Base-by-base conservation (phyloP, 768 basidiomycete species). In the Panellus pusillus region DNA sequence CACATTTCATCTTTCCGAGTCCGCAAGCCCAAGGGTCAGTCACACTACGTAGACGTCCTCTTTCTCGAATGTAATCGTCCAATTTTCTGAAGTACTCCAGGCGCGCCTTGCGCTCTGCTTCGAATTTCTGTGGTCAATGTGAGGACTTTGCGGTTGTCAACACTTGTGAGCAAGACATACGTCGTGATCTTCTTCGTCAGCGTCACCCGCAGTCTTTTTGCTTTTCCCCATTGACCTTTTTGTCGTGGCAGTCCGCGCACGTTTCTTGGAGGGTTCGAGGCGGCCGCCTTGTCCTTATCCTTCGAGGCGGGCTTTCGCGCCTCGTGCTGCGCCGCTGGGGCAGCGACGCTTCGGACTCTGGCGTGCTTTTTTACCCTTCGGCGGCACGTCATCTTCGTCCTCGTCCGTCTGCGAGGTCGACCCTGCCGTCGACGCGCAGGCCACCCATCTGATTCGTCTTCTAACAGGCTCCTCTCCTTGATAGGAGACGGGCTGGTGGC, bases 1-100 rank as follows among this genome's bases (percentile, higher is more conserved):
- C 24, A 24, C 24, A 24, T 24, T 24, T 24, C 6, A 24, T 24
- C 24, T 24, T 24, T 19, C 28, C 29, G 14, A 19, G 48, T 52
- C 4, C 40, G 17, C 41, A 44, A 24, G 15, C 8, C 2, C 8
- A 12, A 15, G 20, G 14, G 14, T 4, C 19, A 15, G 17, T 81
- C 71, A 82, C 50, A 84, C 72, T 44, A 84, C 70, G 65, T 81
- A 83, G 36, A 83, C 80, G 47, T 81, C 79, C 63, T 84, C 82
- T 50, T 79, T 80, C 58, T 76, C 76, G 35, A 84, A 70, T 71
- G 55, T 82, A 83, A 7, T 71, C 73, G 17, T 82, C 76, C 27
- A 84, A 57, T 38, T 74, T 72, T 53, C 73, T 74, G 66, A 83
- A 82, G 60, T 81, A 84, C 38, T 79, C 79, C 37, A 80, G 51